These are phyloP conservation scores for Dichotomopilus funicola DNA, from an alignment of 2,329 filamentous ascomycete species.

Conservation along the genomic window DNA sequence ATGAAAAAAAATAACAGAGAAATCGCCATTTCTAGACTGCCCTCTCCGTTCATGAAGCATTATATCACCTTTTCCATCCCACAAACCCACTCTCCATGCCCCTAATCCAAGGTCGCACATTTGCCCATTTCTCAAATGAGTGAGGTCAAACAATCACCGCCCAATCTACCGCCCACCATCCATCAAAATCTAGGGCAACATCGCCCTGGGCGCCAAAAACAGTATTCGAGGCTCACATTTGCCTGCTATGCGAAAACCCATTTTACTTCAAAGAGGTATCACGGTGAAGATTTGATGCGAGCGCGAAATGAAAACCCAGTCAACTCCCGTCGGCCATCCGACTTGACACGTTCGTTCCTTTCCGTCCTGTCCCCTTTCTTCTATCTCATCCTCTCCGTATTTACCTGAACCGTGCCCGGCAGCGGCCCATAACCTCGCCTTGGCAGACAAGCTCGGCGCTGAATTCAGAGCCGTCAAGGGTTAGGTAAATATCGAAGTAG, in stretches of 20 bases:
- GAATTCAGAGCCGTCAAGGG: constrained; percentile 94
- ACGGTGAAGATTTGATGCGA: constrained; percentile 23
- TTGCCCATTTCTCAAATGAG: too few species aligned
- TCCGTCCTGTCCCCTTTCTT: too few species aligned
- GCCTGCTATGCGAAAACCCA: constrained; percentile 16
- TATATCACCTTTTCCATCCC: too few species aligned
- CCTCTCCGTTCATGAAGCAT: too few species aligned
- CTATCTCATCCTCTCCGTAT: constrained; percentile 9
- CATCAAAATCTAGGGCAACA: neutral
- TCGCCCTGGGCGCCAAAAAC: too few species aligned
- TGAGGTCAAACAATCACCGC: too few species aligned
- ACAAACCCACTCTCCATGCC: too few species aligned
- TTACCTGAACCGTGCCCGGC: constrained; percentile 78
- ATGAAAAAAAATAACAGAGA: too few species aligned
- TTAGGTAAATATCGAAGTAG: constrained; percentile 78
- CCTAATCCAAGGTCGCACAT: too few species aligned
- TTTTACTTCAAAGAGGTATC: constrained; percentile 25
- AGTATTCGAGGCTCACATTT: constrained; percentile 6
- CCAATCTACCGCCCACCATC: neutral
- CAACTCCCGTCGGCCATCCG: constrained; percentile 12
- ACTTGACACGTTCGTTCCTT: too few species aligned
- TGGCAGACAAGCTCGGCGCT: constrained; percentile 98
- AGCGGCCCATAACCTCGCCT: constrained; percentile 97
- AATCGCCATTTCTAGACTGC: too few species aligned
- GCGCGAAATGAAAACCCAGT: constrained; percentile 17